Evolutionary conservation across 129 eudicot genomes (phyloP), one percentile per base, ranked within the genome.

Genomic region (Pittosporum tobira): DNA sequence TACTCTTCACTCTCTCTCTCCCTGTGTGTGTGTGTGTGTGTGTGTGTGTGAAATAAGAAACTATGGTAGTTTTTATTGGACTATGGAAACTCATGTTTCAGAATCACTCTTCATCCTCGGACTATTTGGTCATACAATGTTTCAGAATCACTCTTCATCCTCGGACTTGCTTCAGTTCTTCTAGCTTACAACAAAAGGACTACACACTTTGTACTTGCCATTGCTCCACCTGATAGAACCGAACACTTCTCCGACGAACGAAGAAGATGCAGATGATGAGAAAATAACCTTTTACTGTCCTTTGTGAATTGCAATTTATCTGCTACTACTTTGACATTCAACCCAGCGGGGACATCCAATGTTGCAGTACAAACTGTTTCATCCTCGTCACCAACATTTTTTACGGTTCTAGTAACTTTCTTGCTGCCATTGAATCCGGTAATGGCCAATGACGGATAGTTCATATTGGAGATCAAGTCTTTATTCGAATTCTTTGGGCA

Each of bases 191-290:
- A 82, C 82, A 66, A 82, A 82, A 5, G 95, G 90, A 73, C 82
- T 83, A 10, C 87, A 48, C 26, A 85, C 95, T 59, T 67, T 75
- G 38, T 80, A 63, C 72, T 75, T 78, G 4, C 61, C 88, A 59
- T 77, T 82, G 20, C 88, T 73, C 96, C 96, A 88, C 5, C 75
- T 84, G 43, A 88, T 72, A 4, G 94, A 75, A 14, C 96, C 96
- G 65, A 84, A 84, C 34, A 58, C 18, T 46, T 78, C 80, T 20
- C 42, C 62, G 22, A 34, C 2, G 1, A 24, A 26, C 26, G 55
- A 0, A 66, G 75, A 38, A 66, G 75, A 38, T 19, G 46, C 16
- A 18, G 69, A 45, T 0, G 64, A 29, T n/a, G 62, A 65, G 28
- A 90, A 85, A 2, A 9, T 68, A 62, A 82, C 94, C 71, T 66